Percentiles rank a stretch among this genome's conserved stretches.
These are phyloP conservation scores for Thielaviopsis musarum DNA, from an alignment of 2,329 filamentous ascomycete genomes.

Conservation along the genomic window DNA sequence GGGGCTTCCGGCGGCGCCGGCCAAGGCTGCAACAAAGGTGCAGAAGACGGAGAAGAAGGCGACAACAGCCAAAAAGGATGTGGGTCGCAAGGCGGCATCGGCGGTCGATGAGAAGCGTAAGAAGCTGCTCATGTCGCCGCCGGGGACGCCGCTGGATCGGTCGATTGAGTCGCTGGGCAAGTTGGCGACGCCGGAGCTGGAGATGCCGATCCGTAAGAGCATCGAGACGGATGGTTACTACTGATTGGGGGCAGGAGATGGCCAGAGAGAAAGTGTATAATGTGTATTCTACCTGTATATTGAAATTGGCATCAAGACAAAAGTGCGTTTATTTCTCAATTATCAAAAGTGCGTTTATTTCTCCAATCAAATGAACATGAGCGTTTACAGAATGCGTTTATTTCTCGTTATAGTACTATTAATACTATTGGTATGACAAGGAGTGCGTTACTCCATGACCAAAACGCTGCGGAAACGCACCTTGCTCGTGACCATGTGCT, in stretches of 20 bases:
- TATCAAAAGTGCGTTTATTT: background rate
- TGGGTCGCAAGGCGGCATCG: background rate
- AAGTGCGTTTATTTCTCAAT: background rate
- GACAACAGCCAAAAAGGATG: background rate
- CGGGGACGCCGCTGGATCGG: background rate
- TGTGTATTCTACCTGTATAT: background rate
- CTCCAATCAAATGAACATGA: no score
- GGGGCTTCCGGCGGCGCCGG: background rate
- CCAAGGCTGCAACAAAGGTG: background rate
- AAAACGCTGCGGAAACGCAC: constrained; percentile 30
- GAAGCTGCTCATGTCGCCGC: background rate
- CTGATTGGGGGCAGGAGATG: background rate
- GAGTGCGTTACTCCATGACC: constrained; percentile 18
- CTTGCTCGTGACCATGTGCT: constrained; percentile 24
- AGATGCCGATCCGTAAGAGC: background rate
- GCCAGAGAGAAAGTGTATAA: no score
- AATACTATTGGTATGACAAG: no score
- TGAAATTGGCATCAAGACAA: background rate
- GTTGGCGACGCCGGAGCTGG: background rate
- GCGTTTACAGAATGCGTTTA: background rate
- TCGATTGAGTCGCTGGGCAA: constrained; percentile 15
- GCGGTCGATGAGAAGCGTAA: background rate
- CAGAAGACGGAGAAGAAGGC: background rate
- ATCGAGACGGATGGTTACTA: background rate
- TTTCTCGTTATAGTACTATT: background rate